Conservation (phyloP, 805 yeast species). For the Priceomyces haplophilus region DNA sequence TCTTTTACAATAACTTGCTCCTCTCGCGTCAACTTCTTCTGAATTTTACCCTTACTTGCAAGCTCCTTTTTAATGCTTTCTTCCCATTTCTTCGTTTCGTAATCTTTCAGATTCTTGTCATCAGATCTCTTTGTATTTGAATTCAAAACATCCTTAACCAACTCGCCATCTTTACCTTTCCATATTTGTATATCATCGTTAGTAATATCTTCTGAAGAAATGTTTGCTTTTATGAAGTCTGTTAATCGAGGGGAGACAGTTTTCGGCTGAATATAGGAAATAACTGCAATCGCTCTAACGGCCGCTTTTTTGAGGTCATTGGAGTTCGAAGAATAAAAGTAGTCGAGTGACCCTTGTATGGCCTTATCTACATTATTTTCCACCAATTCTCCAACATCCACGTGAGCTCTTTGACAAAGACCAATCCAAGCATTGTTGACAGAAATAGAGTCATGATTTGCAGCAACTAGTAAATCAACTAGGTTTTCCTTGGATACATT, state of each 20-base stretch:
- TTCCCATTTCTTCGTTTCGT: slow-evolving; percentile 88
- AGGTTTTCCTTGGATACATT: slow-evolving; percentile 14
- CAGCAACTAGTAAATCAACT: slow-evolving; percentile 22
- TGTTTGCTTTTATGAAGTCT: slow-evolving; percentile 15
- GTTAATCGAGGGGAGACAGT: slow-evolving; percentile 51
- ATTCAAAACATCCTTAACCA: slow-evolving; percentile 61
- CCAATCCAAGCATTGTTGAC: slow-evolving; percentile 73
- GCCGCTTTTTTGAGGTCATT: slow-evolving; percentile 53
- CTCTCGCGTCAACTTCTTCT: slow-evolving; percentile 68
- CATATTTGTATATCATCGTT: slow-evolving; percentile 58
- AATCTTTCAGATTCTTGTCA: slow-evolving; percentile 76
- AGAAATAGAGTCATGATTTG: slow-evolving; percentile 26
- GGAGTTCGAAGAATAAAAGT: slow-evolving; percentile 23
- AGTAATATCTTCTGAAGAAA: slow-evolving; percentile 37
- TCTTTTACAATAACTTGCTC: slow-evolving; percentile 62
- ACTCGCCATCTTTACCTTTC: slow-evolving; percentile 64
- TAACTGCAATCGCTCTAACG: slow-evolving; percentile 44
- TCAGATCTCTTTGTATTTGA: slow-evolving; percentile 41
- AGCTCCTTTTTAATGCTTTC: slow-evolving; percentile 74
- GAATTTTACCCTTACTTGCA: slow-evolving; percentile 48
- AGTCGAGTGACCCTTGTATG: slow-evolving; percentile 10
- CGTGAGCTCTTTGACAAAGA: slow-evolving; percentile 51
- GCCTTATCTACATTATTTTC: slow-evolving; percentile 19
- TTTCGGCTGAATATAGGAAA: slow-evolving; percentile 60
- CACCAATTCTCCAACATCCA: slow-evolving; percentile 65